Conservation (phyloP, 2,329 filamentous ascomycete genomes). For the Diaporthe capsici region DNA sequence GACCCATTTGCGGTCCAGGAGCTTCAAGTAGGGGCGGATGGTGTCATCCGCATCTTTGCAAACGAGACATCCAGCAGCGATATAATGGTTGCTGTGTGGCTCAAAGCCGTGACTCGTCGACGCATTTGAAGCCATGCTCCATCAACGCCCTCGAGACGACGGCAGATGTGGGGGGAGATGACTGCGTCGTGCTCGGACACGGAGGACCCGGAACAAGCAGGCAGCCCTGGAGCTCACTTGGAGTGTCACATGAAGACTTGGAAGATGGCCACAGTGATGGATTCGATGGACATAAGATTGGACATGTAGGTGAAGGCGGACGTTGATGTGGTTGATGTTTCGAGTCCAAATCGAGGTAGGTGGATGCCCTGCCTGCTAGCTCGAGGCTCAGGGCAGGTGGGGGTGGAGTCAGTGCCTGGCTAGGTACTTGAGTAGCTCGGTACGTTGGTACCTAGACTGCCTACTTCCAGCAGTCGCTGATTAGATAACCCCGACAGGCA, state of each 20-base stretch:
- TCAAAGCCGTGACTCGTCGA: background rate
- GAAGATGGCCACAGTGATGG: background rate
- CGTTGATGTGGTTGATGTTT: background rate
- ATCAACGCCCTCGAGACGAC: background rate
- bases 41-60: background rate
- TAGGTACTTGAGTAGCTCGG: background rate
- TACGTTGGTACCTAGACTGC: background rate
- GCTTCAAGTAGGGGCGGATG: slow-evolving; percentile 17
- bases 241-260: background rate
- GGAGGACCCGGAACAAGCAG: background rate
- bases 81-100: background rate
- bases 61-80: slow-evolving; percentile 18
- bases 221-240: background rate
- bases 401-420: background rate
- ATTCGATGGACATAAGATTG: background rate
- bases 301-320: background rate
- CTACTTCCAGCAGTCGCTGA: too few species aligned
- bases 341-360: background rate
- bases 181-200: background rate
- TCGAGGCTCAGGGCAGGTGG: background rate
- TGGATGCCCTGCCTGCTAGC: background rate
- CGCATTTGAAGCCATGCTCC: background rate
- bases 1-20: background rate
- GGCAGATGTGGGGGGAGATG: background rate
- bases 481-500: too few species aligned